Evolutionary conservation across 495 filamentous ascomycete genomes (phyloP), one percentile per base, ranked within the genome.

Genomic region (Thozetella sp.): DNA sequence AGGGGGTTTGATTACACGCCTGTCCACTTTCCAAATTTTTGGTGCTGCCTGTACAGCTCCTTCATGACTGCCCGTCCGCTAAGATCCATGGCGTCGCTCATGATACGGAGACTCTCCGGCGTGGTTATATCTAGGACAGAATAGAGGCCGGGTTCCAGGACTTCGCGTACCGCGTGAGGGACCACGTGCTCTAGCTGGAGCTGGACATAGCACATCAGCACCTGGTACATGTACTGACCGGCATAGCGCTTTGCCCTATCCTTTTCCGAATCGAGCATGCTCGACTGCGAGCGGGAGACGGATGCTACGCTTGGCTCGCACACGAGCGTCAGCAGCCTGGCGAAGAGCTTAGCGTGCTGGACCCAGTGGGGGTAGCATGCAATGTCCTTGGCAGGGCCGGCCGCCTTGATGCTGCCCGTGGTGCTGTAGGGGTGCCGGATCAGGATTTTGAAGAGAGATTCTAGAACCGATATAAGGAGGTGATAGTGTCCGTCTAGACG

Each of bases 251-350:
- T 88, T 25, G 90, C 91, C 55, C 85, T 88, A 62, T 91, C 90
- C 6, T 88, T 89, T 57, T 91, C 86, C 57, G 93, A 92, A 53
- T 86, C 88, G 17, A 97, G 81, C 17, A 71, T 62, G 53, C 64
- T 71, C 45, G 70, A 80, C 24, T 67, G 59, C n/a, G 78, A 71
- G 15, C 81, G 77, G 3, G 87, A 76, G 1, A 93, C 88, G 3
- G 89, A 89, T 0, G 88, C 92, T 17, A 85, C 84, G 15, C 87
- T 90, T 15, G 93, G 93, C 55, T 93, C 89, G 70, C 90, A 93
- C 55, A 96, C 82, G 2, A 90, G 80, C 4, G 86, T 90, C 26
- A 97, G 76, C 24, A 96, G 81, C 3, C 91, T 86, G 6, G 90
- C 79, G 70, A 87, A 92, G 25, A 80, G 77, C 43, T 80, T 74